Conservation (phyloP, 129 eudicot genomes). For the Escallonia herrerae region DNA sequence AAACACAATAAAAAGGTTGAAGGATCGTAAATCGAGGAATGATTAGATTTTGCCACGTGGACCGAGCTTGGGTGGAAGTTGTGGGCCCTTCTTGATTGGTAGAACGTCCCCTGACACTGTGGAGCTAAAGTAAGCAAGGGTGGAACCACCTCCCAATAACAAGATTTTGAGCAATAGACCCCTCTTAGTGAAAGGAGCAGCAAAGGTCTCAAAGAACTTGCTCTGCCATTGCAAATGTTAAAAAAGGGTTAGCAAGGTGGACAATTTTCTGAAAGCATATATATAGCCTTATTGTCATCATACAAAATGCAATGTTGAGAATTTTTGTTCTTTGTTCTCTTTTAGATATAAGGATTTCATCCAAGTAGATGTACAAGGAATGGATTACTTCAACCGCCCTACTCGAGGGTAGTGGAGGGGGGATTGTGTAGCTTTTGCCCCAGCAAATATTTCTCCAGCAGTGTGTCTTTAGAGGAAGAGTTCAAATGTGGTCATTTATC, state of each 20-base stretch:
- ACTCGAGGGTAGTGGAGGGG: too few species aligned
- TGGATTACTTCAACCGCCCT: too few species aligned
- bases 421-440: too few species aligned
- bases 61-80: conserved; percentile 87
- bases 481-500: too few species aligned
- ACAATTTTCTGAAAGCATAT: too few species aligned
- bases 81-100: conserved; percentile 95
- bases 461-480: too few species aligned
- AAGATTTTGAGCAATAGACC: conserved; percentile 94
- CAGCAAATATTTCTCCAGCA: too few species aligned
- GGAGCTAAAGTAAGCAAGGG: conserved; percentile 81
- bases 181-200: conserved; percentile 99
- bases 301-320: too few species aligned
- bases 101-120: conserved; percentile 74
- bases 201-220: conserved; percentile 99
- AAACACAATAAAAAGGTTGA: conserved; percentile 21
- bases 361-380: too few species aligned
- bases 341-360: too few species aligned
- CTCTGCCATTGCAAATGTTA: conserved; percentile 44
- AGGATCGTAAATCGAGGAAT: conserved; percentile 6
- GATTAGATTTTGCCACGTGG: conserved; percentile 94
- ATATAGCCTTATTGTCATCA: too few species aligned
- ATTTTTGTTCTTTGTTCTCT: too few species aligned
- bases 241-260: background rate
- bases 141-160: conserved; percentile 91